phyloP scores from a whole-genome alignment of 2,329 filamentous ascomycete genomes.

The Celoporthe dispersa region DNA sequence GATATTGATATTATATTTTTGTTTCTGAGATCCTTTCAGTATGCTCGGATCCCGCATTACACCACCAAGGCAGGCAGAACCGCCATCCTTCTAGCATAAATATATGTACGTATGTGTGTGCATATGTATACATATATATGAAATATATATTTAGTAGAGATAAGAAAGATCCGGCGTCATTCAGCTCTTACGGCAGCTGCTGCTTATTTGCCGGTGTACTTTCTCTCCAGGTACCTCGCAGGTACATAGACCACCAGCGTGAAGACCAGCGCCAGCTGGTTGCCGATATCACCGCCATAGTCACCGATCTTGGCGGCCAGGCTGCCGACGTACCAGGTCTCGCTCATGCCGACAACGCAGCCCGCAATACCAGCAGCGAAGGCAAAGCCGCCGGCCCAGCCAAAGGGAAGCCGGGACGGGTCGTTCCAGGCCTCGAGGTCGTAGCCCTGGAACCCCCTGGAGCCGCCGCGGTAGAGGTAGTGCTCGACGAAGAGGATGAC shows the following conservation, averaged over 20 bases:
- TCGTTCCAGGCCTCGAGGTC: constrained; percentile 55
- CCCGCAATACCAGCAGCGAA: constrained; percentile 51
- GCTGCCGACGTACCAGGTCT: constrained; percentile 58
- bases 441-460: constrained; percentile 44
- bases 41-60: neutral
- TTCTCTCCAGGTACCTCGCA: constrained; percentile 53
- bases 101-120: neutral
- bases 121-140: neutral
- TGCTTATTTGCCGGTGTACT: constrained; percentile 45
- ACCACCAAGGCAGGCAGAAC: neutral
- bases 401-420: constrained; percentile 47
- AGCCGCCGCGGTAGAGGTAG: constrained; percentile 49
- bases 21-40: neutral
- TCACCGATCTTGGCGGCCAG: constrained; percentile 49
- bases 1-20: neutral
- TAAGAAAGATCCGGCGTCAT: neutral
- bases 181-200: too few relatives aligned
- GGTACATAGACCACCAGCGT: constrained; percentile 53
- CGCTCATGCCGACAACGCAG: constrained; percentile 62
- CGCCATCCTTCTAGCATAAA: neutral
- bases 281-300: constrained; percentile 54
- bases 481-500: constrained; percentile 54
- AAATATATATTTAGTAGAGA: neutral
- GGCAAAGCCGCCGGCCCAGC: constrained; percentile 47
- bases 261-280: constrained; percentile 56